A percentile compares a stretch with the other conserved stretches of the same genome.
phyloP scores from a whole-genome alignment of 345 rosid genomes.

The Gossypium bickii region DNA sequence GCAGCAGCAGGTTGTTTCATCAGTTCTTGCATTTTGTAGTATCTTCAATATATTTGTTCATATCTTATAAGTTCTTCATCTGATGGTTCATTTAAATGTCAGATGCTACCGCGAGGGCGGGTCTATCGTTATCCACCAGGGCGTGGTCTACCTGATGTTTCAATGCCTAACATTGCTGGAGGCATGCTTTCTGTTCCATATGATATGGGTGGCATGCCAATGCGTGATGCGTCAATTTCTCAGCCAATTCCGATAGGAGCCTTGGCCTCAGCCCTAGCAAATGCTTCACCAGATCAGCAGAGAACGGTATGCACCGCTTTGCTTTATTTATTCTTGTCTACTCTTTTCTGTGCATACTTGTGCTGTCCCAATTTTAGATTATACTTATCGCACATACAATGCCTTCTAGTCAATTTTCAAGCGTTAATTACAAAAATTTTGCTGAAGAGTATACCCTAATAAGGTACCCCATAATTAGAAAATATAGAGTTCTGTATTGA shows the following conservation, averaged over 20 bases:
- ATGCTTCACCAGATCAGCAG: conserved; percentile 83
- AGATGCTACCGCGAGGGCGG: conserved; percentile 77
- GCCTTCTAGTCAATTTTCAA: not conserved
- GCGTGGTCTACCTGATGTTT: conserved; percentile 53
- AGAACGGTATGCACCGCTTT: conserved; percentile 54
- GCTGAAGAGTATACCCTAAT: not conserved
- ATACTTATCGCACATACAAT: not conserved
- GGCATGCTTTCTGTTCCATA: conserved; percentile 58
- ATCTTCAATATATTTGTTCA: too few relatives aligned
- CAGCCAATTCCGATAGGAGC: conserved; percentile 79
- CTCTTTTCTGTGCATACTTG: not conserved
- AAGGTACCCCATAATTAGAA: not conserved
- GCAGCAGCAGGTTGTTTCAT: conserved; percentile 54
- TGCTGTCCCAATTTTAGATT: not conserved
- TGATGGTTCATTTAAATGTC: not conserved
- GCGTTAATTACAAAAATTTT: not conserved
- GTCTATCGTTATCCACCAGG: conserved; percentile 65
- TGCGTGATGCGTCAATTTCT: conserved; percentile 48
- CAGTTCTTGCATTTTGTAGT: not conserved
- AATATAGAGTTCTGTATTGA: not conserved
- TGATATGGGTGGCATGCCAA: conserved; percentile 56
- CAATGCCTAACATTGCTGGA: conserved; percentile 48
- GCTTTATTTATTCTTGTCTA: not conserved
- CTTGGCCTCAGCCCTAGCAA: conserved; percentile 80
- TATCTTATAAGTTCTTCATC: not conserved